Base-by-base conservation (phyloP, 73 alveolate species). In the Paramecium bursaria region DNA sequence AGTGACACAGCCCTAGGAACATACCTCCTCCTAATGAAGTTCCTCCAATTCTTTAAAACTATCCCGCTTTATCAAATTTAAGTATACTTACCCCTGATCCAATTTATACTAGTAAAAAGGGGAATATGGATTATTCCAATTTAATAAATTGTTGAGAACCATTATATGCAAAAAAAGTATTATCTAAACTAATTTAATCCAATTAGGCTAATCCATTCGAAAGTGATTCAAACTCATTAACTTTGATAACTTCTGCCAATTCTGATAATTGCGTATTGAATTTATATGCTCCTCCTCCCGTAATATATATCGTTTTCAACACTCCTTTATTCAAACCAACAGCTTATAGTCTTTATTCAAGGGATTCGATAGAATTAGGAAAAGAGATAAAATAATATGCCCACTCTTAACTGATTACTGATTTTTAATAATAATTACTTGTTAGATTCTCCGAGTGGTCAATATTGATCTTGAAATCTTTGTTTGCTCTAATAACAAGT, bases 231-330 rank as follows among this genome's bases (percentile, higher is more conserved):
- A 79, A 79, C 54, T 79, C 89, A 22, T 54, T 25, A 39, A 79
- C 73, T 42, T 57, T 54, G 27, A 55, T 79, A 3, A 79, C 77
- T 33, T 52, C 22, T 9, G 44, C 89, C 30, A 33, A 39, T 10
- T 79, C 29, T 2, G 42, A 35, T 39, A 79, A 48, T 22, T 53
- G 60, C 29, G 51, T 82, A 35, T 79, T 42, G 42, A 33, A 54
- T 57, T 79, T 79, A 13, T 49, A 73, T 50, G 89, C 73, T 1
- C 89, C 89, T 39, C 89, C 89, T 30, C 85, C 89, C 11, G 88
- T 79, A 53, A 79, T 79, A 50, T 79, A 79, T 53, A 79, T 35
- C 17, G 33, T 73, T 54, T 79, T 35, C 19, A 26, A 10, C n/a
- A 50, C 60, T 39, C 47, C 61, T 7, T 14, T 47, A 6, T 33